These are phyloP conservation scores for Bullera alba DNA, from an alignment of 768 basidiomycete genomes.

Conservation along the genomic window DNA sequence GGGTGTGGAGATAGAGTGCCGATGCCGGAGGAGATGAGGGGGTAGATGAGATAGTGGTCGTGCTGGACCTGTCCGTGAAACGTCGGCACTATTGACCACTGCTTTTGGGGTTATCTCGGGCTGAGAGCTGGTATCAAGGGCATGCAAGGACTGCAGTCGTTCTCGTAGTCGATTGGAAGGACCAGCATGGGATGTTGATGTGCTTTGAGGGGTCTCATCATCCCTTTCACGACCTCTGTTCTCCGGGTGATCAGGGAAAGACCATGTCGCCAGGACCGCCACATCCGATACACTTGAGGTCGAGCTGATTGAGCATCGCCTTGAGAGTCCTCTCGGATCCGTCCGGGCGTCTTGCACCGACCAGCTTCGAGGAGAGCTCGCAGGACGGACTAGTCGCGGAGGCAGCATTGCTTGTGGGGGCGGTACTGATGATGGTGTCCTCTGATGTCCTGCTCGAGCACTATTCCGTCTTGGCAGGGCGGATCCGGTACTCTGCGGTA, in stretches of 20 bases:
- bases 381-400: neutral
- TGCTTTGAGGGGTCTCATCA: neutral
- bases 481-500: neutral
- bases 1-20: neutral
- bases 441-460: neutral
- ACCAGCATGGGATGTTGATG: neutral
- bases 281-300: conserved; percentile 12
- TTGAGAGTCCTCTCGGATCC: conserved; percentile 1
- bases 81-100: neutral
- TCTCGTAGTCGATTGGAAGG: neutral
- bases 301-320: neutral
- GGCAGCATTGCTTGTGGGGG: conserved; percentile 1
- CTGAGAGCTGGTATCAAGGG: neutral
- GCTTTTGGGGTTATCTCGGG: neutral
- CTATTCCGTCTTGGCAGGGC: neutral
- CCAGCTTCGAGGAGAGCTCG: neutral
- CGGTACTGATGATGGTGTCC: conserved; percentile 2
- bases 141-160: neutral
- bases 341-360: neutral
- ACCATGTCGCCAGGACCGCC: conserved; percentile 21
- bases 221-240: neutral
- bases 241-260: conserved; percentile 8
- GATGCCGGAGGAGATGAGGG: neutral
- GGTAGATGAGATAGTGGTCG: neutral
- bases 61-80: neutral